Percentiles rank a stretch among this genome's conserved stretches.
These are phyloP conservation scores for Letharia lupina DNA, from an alignment of 495 filamentous ascomycete genomes.

Conservation along the genomic window DNA sequence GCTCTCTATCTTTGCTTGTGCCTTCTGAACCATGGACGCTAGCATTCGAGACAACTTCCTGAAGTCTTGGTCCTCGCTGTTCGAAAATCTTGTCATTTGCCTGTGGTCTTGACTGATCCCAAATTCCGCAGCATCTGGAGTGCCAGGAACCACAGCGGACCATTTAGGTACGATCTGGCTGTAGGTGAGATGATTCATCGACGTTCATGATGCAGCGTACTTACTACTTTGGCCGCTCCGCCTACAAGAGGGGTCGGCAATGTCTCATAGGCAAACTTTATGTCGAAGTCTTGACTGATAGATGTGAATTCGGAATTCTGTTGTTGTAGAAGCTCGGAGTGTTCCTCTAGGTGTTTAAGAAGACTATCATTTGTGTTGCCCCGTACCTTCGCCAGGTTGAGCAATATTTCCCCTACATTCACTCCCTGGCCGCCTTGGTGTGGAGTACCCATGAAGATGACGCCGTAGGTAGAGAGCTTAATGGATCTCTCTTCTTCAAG, in stretches of 20 bases:
- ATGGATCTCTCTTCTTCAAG: constrained; percentile 8
- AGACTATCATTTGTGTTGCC: constrained; percentile 9
- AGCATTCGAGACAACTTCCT: constrained; percentile 6
- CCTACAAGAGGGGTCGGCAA: constrained; percentile 1
- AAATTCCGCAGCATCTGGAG: constrained; percentile 13
- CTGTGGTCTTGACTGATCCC: constrained; percentile 13
- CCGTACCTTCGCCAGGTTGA: constrained; percentile 12
- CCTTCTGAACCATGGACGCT: constrained; percentile 5
- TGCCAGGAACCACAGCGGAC: constrained; percentile 18
- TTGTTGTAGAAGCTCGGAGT: constrained; percentile 14
- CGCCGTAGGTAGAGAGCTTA: constrained; percentile 18
- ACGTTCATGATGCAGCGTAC: not conserved
- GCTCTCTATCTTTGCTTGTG: constrained; percentile 6
- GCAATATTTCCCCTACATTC: constrained; percentile 2
- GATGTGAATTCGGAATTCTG: constrained; percentile 5
- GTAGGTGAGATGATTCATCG: not conserved
- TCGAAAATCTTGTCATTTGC: constrained; percentile 14
- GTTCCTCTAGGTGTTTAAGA: constrained; percentile 11
- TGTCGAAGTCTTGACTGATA: constrained; percentile 15
- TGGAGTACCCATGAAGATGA: constrained; percentile 19
- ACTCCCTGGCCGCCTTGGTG: constrained; percentile 21
- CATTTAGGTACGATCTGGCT: constrained; percentile 15
- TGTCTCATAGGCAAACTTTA: constrained; percentile 12
- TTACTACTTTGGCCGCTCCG: constrained; percentile 1
- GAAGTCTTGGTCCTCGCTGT: not conserved